A percentile compares a stretch with the other conserved stretches of the same genome.
These are phyloP conservation scores for Amanita rubescens DNA, from an alignment of 768 basidiomycete genomes.

Conservation along the genomic window DNA sequence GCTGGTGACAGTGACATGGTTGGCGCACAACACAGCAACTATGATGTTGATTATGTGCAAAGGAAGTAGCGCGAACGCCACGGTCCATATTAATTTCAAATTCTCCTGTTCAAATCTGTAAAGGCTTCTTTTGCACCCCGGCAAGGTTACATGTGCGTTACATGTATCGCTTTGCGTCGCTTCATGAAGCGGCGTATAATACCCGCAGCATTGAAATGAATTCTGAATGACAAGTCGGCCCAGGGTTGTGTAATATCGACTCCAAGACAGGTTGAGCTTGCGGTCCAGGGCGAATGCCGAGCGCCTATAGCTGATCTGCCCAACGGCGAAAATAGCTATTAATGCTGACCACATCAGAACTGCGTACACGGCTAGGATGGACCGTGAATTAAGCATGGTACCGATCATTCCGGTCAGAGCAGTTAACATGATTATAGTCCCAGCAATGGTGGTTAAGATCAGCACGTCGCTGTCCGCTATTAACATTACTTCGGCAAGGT, in stretches of 20 bases:
- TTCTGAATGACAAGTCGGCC: constrained; percentile 56
- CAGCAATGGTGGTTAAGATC: constrained; percentile 48
- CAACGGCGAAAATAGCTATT: constrained; percentile 48
- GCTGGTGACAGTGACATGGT: constrained; percentile 44
- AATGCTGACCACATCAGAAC: constrained; percentile 63
- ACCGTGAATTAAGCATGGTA: constrained; percentile 57
- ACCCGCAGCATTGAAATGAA: constrained; percentile 59
- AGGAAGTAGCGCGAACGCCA: constrained; percentile 49
- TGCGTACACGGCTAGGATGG: constrained; percentile 58
- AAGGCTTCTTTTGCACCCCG: constrained; percentile 62
- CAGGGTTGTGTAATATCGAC: constrained; percentile 46
- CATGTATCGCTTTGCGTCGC: constrained; percentile 51
- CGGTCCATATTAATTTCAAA: constrained; percentile 39
- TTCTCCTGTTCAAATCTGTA: constrained; percentile 42
- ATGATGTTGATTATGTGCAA: constrained; percentile 55
- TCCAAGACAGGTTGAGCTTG: constrained; percentile 66
- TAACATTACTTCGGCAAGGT: constrained; percentile 54
- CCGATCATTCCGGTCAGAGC: constrained; percentile 55
- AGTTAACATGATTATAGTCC: constrained; percentile 49
- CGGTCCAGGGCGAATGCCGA: constrained; percentile 51
- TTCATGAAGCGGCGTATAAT: constrained; percentile 52
- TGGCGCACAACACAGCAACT: constrained; percentile 56
- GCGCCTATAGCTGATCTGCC: constrained; percentile 60
- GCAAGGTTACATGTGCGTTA: constrained; percentile 52
- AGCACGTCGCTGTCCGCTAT: constrained; percentile 53